These are phyloP conservation scores for Paragyromitra xinjiangensis DNA, from an alignment of 495 filamentous ascomycete genomes.

Conservation along the genomic window DNA sequence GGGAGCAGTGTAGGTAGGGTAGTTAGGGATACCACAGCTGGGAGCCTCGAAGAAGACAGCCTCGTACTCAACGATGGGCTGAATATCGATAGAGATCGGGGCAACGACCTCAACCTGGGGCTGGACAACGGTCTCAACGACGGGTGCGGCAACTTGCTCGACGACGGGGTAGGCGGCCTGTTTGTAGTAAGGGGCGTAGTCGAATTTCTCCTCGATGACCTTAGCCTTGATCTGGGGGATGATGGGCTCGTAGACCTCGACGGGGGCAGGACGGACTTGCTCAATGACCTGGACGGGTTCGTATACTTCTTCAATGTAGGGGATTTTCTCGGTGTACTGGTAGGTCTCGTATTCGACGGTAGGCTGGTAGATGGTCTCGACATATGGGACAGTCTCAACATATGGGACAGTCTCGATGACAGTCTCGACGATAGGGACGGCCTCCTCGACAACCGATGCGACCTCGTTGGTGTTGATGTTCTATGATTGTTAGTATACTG, in stretches of 20 bases:
- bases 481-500: slow-evolving; percentile 11
- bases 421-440: slow-evolving; percentile 31
- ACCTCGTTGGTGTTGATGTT: slow-evolving; percentile 47
- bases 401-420: slow-evolving; percentile 44
- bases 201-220: slow-evolving; percentile 38
- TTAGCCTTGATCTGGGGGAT: slow-evolving; percentile 33
- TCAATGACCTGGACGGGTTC: slow-evolving; percentile 39
- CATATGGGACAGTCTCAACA: slow-evolving; percentile 34
- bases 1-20: slow-evolving; percentile 33
- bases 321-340: slow-evolving; percentile 34
- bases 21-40: slow-evolving; percentile 45
- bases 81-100: slow-evolving; percentile 34
- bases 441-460: slow-evolving; percentile 18
- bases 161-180: not conserved
- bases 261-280: slow-evolving; percentile 19
- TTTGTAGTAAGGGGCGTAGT: not conserved
- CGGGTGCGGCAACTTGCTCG: not conserved
- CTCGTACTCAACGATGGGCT: slow-evolving; percentile 36
- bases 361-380: slow-evolving; percentile 44
- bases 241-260: slow-evolving; percentile 8
- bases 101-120: slow-evolving; percentile 36
- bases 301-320: slow-evolving; percentile 32
- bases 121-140: slow-evolving; percentile 12
- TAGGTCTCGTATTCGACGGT: slow-evolving; percentile 28
- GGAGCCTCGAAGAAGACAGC: slow-evolving; percentile 35